Conservation (phyloP, 2,329 filamentous ascomycete species). For the Coniochaeta prunicola region DNA sequence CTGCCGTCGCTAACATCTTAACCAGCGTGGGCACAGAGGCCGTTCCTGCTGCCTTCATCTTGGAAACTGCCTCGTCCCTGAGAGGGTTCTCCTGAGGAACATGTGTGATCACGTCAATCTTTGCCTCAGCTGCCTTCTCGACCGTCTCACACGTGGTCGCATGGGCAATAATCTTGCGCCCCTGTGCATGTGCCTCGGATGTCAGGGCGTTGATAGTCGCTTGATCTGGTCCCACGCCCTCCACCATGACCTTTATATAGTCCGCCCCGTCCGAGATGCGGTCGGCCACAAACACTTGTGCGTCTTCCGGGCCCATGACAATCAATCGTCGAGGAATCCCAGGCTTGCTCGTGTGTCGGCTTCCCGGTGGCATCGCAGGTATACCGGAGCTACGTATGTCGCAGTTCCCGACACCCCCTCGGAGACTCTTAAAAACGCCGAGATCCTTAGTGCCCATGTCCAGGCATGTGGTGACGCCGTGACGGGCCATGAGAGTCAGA, state of each 20-base stretch:
- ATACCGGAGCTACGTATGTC: background rate
- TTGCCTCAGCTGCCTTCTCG: background rate
- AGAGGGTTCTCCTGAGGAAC: background rate
- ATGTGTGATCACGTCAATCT: background rate
- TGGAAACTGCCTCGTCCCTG: background rate
- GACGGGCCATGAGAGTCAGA: background rate
- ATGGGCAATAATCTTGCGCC: background rate
- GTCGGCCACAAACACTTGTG: background rate
- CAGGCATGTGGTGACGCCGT: background rate
- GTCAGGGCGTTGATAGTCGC: background rate
- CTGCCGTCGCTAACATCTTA: conserved; percentile 1
- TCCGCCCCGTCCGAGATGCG: conserved; percentile 1
- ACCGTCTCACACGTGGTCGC: background rate
- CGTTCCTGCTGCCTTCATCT: background rate
- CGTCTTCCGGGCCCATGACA: background rate
- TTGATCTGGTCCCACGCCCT: background rate
- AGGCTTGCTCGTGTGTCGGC: background rate
- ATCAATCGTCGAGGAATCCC: background rate
- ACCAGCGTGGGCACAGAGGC: background rate
- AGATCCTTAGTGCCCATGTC: conserved; percentile 1
- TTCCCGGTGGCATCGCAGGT: conserved; percentile 1
- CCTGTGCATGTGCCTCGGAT: background rate
- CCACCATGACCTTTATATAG: conserved; percentile 1
- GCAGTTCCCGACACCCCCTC: background rate
- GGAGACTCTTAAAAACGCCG: background rate